These are phyloP conservation scores for Trichoderma breve DNA, from an alignment of 2,329 filamentous ascomycete genomes.

Conservation along the genomic window DNA sequence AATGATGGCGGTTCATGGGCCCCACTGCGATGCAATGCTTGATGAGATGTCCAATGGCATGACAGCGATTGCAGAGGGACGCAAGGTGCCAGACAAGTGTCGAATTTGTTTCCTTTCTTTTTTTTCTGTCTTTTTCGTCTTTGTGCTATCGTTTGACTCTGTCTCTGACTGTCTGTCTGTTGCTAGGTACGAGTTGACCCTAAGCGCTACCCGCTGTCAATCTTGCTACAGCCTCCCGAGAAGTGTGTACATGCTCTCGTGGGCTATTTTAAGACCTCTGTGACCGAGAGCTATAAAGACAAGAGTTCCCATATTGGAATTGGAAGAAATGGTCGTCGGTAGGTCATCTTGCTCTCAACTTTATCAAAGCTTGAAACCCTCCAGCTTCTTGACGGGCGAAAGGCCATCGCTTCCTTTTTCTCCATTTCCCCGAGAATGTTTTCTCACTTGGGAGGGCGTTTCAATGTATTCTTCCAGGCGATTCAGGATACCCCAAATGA, in stretches of 20 bases:
- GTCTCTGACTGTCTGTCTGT: conserved; percentile 40
- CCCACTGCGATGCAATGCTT: conserved; percentile 11
- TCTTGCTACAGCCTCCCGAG: conserved; percentile 53
- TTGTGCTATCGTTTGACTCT: conserved; percentile 70
- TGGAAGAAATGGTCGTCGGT: conserved; percentile 28
- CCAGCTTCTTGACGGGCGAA: conserved; percentile 15
- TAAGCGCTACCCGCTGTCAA: conserved; percentile 59
- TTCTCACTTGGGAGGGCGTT: conserved; percentile 14
- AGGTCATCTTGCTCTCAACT: conserved; percentile 31
- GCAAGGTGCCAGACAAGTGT: conserved; percentile 30
- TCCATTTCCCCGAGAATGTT: neutral
- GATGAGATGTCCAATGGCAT: conserved; percentile 27
- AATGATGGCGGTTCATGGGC: conserved; percentile 8
- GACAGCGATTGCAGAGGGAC: conserved; percentile 32
- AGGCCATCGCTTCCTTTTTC: conserved; percentile 11
- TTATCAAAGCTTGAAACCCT: conserved; percentile 29
- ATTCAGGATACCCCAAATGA: conserved; percentile 18
- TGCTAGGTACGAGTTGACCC: conserved; percentile 67
- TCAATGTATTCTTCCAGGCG: conserved; percentile 10
- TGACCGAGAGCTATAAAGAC: conserved; percentile 47
- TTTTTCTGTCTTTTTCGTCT: conserved; percentile 32
- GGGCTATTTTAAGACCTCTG: conserved; percentile 45
- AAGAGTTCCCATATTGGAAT: conserved; percentile 30
- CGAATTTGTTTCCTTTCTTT: conserved; percentile 40
- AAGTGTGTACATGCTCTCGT: conserved; percentile 38